These are phyloP conservation scores for Nothophaeocryptopus gaeumannii DNA, from an alignment of 2,329 filamentous ascomycete genomes.

Conservation along the genomic window DNA sequence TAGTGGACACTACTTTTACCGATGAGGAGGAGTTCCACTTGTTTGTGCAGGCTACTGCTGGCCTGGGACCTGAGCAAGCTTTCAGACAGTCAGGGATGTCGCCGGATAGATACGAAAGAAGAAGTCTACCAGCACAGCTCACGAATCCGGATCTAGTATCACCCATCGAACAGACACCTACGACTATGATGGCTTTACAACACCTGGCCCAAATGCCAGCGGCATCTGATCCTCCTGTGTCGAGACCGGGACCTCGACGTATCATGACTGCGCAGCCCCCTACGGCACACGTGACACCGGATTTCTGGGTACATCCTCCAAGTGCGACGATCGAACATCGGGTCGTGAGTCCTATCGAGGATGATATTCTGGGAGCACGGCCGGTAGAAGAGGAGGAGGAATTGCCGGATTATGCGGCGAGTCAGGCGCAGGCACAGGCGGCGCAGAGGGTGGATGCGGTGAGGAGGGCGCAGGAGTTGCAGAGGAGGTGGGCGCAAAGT, in stretches of 20 bases:
- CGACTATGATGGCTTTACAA: slow-evolving; percentile 26
- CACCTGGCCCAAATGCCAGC: slow-evolving; percentile 29
- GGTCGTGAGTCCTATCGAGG: slow-evolving; percentile 19
- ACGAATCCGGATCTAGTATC: slow-evolving; percentile 15
- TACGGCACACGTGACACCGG: neutral
- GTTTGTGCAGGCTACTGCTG: slow-evolving; percentile 35
- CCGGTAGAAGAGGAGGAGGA: slow-evolving; percentile 37
- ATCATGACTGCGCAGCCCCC: neutral
- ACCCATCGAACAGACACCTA: slow-evolving; percentile 27
- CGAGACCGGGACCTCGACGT: slow-evolving; percentile 7
- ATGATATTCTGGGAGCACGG: too few relatives aligned
- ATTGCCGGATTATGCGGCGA: slow-evolving; percentile 47
- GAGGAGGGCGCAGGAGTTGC: slow-evolving; percentile 45
- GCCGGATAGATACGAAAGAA: too few relatives aligned
- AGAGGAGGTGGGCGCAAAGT: slow-evolving; percentile 42
- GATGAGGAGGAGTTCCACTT: slow-evolving; percentile 32
- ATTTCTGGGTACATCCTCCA: slow-evolving; percentile 25
- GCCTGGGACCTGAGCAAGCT: slow-evolving; percentile 28
- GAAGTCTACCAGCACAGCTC: neutral
- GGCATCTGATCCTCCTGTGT: neutral
- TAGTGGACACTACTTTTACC: slow-evolving; percentile 27
- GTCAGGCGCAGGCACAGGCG: slow-evolving; percentile 46
- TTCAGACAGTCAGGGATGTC: slow-evolving; percentile 5
- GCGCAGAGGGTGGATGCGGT: slow-evolving; percentile 41
- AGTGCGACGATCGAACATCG: slow-evolving; percentile 12